Percentiles rank a stretch among this genome's conserved stretches.
These are phyloP conservation scores for Tolypocladium endophyticum DNA, from an alignment of 2,329 filamentous ascomycete genomes.

Conservation along the genomic window DNA sequence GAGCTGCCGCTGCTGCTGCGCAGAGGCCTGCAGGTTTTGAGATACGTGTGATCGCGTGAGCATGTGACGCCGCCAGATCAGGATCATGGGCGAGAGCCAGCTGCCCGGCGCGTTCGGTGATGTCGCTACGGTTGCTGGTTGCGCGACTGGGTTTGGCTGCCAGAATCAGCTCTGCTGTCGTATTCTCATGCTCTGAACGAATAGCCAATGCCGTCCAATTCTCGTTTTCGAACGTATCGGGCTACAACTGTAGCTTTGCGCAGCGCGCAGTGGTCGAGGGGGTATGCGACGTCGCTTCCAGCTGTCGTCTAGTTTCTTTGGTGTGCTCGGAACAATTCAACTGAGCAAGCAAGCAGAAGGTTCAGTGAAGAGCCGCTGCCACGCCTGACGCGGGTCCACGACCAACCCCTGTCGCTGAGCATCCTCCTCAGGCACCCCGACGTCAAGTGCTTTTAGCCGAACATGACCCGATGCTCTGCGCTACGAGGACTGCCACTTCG, in stretches of 20 bases:
- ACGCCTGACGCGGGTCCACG: neutral
- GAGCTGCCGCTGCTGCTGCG: conserved; percentile 1
- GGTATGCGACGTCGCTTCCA: neutral
- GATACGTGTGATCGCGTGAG: neutral
- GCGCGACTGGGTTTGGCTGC: conserved; percentile 20
- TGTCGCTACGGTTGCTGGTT: conserved; percentile 9
- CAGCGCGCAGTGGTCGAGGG: neutral
- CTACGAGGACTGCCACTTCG: neutral
- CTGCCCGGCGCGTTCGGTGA: conserved; percentile 1
- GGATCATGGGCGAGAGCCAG: conserved; percentile 5
- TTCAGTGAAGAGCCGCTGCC: neutral
- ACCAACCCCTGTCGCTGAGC: neutral
- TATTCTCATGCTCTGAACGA: conserved; percentile 16
- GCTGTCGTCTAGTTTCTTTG: neutral
- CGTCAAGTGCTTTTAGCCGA: neutral
- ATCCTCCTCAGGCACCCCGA: neutral
- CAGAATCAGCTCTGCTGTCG: conserved; percentile 9
- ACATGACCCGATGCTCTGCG: neutral
- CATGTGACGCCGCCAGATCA: neutral
- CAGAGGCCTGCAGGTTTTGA: neutral
- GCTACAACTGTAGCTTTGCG: neutral
- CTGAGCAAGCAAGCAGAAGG: neutral
- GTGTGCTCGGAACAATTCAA: neutral
- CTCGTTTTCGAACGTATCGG: neutral
- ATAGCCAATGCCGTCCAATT: neutral